Conservation (phyloP, 179 eudicot species). For the Vitellaria paradoxa region DNA sequence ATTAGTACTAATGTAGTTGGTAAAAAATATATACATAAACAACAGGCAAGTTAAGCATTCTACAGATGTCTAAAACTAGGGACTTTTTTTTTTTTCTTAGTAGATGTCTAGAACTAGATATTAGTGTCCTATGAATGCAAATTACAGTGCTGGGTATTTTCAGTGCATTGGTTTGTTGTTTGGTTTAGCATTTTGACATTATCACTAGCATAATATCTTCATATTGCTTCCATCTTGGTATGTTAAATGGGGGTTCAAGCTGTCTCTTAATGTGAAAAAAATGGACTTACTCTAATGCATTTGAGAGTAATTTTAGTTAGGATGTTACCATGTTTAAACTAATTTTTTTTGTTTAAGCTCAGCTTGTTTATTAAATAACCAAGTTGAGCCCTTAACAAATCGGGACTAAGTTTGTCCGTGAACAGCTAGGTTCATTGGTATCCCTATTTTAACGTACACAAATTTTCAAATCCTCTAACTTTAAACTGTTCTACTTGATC, state of each 20-base stretch:
- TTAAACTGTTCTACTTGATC: too few relatives aligned
- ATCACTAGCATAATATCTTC: background rate
- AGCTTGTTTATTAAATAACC: too few relatives aligned
- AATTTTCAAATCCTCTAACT: too few relatives aligned
- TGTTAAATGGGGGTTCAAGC: background rate
- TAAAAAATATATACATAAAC: background rate
- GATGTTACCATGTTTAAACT: background rate
- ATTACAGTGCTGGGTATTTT: background rate
- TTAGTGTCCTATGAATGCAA: background rate
- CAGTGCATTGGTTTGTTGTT: background rate
- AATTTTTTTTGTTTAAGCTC: background rate
- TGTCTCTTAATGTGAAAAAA: background rate
- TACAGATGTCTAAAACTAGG: background rate
- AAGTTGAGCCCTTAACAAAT: too few relatives aligned
- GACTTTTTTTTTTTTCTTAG: too few relatives aligned
- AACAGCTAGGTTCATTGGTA: too few relatives aligned
- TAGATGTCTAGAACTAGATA: too few relatives aligned
- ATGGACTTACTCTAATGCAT: too few relatives aligned
- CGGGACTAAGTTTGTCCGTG: too few relatives aligned
- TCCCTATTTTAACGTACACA: too few relatives aligned
- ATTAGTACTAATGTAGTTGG: background rate
- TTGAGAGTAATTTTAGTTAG: background rate
- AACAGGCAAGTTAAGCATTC: background rate
- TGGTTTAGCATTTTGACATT: background rate
- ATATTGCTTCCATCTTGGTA: background rate